Conservation (phyloP, 345 rosid genomes). For the Odontarrhena argentea region DNA sequence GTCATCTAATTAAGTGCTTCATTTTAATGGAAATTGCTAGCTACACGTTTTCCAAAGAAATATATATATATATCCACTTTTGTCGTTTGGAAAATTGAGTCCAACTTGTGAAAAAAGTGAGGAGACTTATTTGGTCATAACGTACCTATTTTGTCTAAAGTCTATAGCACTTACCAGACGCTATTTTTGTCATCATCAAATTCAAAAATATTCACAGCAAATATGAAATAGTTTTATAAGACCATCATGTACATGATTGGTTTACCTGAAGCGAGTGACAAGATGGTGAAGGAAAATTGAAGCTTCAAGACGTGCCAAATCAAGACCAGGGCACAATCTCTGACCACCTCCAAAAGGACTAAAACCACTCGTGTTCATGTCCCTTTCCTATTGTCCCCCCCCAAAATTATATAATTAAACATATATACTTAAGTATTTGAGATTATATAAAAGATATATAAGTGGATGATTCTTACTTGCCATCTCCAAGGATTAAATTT, state of each 20-base stretch:
- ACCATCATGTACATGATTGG: background rate
- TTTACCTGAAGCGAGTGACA: conserved; percentile 86
- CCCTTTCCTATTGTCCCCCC: conserved; percentile 54
- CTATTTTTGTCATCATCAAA: background rate
- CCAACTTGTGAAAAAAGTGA: conserved; percentile 36
- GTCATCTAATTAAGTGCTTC: too few species aligned
- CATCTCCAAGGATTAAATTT: conserved; percentile 95
- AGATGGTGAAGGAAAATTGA: conserved; percentile 83
- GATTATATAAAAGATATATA: background rate
- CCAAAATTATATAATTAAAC: background rate
- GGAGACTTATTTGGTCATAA: conserved; percentile 26
- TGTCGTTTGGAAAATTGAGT: background rate
- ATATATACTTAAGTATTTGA: background rate
- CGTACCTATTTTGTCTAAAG: conserved; percentile 27
- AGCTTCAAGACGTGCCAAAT: conserved; percentile 93
- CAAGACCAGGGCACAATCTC: conserved; percentile 92
- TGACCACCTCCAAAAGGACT: conserved; percentile 98
- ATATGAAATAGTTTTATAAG: background rate
- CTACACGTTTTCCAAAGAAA: background rate
- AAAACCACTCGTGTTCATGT: conserved; percentile 55
- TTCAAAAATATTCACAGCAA: background rate
- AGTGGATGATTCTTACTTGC: conserved; percentile 60
- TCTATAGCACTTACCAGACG: conserved; percentile 21
- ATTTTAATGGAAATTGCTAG: background rate
- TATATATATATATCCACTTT: background rate